Evolutionary conservation across 441 rosid genomes (phyloP), one percentile per base, ranked within the genome.

Genomic region (Erodium chrysanthum): DNA sequence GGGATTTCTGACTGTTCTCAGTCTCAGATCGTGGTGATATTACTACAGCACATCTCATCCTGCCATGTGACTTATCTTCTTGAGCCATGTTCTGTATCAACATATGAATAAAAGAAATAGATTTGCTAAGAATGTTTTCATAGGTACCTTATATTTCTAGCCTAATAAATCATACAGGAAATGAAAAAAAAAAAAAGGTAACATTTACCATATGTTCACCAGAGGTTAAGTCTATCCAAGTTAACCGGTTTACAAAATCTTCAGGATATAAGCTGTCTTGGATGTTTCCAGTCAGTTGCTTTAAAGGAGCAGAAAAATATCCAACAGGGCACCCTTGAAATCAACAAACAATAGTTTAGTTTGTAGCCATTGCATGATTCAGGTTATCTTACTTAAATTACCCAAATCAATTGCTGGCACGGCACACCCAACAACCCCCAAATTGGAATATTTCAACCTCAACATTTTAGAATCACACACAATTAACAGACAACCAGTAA

Each of bases 311-410:
- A 60, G 92, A 85, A 79, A 85, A 87, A 67, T 76, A 74, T 72
- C 99, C 99, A 71, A 95, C 76, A 64, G 89, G 75, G 18, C 81
- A 85, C 77, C 93, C 99, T 94, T 40, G 71, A 68, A 71, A 62
- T 14, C 18, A 62, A 62, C 20, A 6, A 29, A 29, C 3, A 6
- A 23, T 11, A 11, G 9, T 1, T 25, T 12, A 27, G 10, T 20
- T 9, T 60, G 14, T 17, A 52, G 59, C 59, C 59, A 52, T 5
- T 17, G 1, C 20, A 52, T 18, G 22, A 52, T 17, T 52, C 22
- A 52, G 46, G 46, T 40, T 40, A 40, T 40, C 21, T 52, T 52
- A 7, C 2, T 46, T 46, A 46, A 17, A 5, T 11, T n/a, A n/a
- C n/a, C n/a, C n/a, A n/a, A n/a, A n/a, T n/a, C n/a, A n/a, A n/a